phyloP scores from a whole-genome alignment of 169 alveolate species.

The Babesia bigemina region DNA sequence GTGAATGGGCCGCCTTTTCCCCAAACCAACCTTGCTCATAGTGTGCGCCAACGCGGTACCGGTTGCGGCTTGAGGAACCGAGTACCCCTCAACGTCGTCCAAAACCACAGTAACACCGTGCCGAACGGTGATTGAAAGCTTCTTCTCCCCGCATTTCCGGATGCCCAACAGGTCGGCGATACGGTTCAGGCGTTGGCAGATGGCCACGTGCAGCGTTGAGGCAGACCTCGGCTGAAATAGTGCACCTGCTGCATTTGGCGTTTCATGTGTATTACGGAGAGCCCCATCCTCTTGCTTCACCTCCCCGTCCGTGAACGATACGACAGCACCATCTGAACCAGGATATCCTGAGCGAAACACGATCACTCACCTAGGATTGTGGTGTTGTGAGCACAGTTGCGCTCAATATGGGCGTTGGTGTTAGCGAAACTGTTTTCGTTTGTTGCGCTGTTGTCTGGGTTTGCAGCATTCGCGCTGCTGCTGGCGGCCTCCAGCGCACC shows the following conservation, averaged over 20 bases:
- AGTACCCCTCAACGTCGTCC: neutral
- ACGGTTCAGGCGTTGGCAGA: constrained; percentile 16
- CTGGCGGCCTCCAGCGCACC: neutral
- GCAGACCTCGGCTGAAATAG: neutral
- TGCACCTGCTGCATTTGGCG: neutral
- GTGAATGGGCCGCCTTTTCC: neutral
- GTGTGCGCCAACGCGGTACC: neutral
- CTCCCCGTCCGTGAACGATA: constrained; percentile 1
- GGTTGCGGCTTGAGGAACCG: neutral
- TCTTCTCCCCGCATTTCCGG: neutral
- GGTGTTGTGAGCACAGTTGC: no score
- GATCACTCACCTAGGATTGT: no score
- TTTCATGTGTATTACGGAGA: neutral
- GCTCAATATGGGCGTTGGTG: no score
- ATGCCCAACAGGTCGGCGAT: constrained; percentile 9
- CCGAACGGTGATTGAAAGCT: neutral
- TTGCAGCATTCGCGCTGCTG: neutral
- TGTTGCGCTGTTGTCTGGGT: no score
- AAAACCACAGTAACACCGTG: neutral
- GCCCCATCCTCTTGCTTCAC: neutral
- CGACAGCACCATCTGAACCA: no score
- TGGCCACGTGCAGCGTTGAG: neutral
- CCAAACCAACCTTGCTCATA: constrained; percentile 12
- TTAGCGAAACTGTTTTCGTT: no score
- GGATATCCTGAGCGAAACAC: no score